Evolutionary conservation across 257 asterid genomes (phyloP).

Genomic region (Paraleonurus japonicus): DNA sequence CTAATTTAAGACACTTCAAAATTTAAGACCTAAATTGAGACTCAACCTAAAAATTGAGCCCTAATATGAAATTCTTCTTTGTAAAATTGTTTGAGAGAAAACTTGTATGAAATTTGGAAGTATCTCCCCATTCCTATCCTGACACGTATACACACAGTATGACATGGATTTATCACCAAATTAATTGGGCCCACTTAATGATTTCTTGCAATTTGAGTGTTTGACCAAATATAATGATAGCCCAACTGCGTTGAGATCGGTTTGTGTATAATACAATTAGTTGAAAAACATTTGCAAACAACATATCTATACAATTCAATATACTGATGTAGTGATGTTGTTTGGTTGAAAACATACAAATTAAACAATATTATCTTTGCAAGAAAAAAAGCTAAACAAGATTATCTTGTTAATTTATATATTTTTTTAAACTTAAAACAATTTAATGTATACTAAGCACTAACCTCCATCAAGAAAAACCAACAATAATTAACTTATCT

Average conservation of each 20-base stretch:
- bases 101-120: neutral
- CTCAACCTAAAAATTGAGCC: too few species aligned
- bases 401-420: constrained; percentile 9
- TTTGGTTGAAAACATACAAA: constrained; percentile 42
- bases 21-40: too few species aligned
- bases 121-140: constrained; percentile 21
- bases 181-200: constrained; percentile 24
- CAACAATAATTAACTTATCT: constrained; percentile 5
- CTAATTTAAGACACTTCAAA: too few species aligned
- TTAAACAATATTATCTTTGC: constrained; percentile 27
- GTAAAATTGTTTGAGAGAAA: too few species aligned
- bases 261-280: constrained; percentile 6
- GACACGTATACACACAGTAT: constrained; percentile 22
- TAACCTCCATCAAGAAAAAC: constrained; percentile 18
- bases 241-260: neutral
- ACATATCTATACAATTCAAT: neutral
- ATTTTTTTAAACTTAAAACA: neutral
- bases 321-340: constrained; percentile 34
- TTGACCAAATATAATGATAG: constrained; percentile 20
- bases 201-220: constrained; percentile 22
- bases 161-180: constrained; percentile 28
- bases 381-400: constrained; percentile 20
- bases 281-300: neutral
- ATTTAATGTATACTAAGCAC: constrained; percentile 23
- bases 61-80: too few species aligned